Percentiles rank a stretch among this genome's conserved stretches.
Conservation (phyloP, 495 filamentous ascomycete genomes). For the Aspergillus biplanus region DNA sequence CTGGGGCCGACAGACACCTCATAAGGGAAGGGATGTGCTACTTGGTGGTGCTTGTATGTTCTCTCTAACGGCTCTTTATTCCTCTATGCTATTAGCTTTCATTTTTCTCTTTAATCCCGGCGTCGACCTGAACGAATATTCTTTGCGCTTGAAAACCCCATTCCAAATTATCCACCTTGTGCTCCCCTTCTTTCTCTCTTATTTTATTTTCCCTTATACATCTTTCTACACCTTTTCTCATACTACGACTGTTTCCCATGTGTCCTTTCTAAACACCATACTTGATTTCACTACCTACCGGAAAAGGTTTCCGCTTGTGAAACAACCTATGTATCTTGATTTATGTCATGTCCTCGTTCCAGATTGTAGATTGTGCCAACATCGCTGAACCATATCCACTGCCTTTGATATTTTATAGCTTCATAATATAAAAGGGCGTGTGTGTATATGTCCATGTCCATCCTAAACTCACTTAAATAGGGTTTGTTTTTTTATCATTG, state of each 20-base stretch:
- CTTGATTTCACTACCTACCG: not conserved
- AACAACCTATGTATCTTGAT: conserved; percentile 3
- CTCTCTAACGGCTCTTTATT: conserved; percentile 45
- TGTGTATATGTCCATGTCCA: not conserved
- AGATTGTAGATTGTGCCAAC: conserved; percentile 4
- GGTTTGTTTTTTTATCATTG: no score
- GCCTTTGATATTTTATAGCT: not conserved
- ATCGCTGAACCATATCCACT: not conserved
- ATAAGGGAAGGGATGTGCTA: conserved; percentile 35
- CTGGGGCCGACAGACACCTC: conserved; percentile 36
- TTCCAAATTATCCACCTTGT: conserved; percentile 12
- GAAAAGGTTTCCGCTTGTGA: conserved; percentile 1
- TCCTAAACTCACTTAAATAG: not conserved
- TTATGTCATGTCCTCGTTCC: not conserved
- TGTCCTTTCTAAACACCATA: conserved; percentile 5
- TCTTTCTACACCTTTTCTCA: conserved; percentile 7
- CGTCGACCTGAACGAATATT: conserved; percentile 37
- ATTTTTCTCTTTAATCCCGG: conserved; percentile 46
- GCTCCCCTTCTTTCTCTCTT: conserved; percentile 8
- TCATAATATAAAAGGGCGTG: not conserved
- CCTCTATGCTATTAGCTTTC: conserved; percentile 51
- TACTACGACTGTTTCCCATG: conserved; percentile 1
- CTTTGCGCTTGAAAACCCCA: conserved; percentile 29
- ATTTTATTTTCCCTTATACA: conserved; percentile 13
- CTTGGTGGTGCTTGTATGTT: conserved; percentile 46